Conservation (phyloP, 345 rosid genomes). For the Sonneratia alba region DNA sequence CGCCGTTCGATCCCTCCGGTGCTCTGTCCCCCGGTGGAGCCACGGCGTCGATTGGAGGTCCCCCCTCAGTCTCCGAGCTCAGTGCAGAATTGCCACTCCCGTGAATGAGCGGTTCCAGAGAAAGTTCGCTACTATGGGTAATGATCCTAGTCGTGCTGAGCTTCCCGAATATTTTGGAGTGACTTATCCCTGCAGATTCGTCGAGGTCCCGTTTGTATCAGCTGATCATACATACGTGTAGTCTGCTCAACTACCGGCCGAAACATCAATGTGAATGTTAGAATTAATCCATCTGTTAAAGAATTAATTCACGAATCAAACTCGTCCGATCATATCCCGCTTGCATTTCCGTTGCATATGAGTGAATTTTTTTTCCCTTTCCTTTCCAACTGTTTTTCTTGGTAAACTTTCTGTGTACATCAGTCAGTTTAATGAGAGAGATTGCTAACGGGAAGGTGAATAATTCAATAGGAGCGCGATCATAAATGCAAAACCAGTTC, state of each 20-base stretch:
- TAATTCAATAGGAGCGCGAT: no score
- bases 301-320: no score
- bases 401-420: no score
- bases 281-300: not conserved
- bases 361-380: not conserved
- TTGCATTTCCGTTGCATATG: not conserved
- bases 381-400: not conserved
- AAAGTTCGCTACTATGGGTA: constrained; percentile 56
- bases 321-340: not conserved
- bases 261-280: not conserved
- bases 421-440: no score
- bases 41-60: constrained; percentile 63
- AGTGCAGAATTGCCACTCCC: constrained; percentile 55
- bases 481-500: no score
- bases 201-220: not conserved
- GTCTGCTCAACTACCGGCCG: not conserved
- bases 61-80: constrained; percentile 48
- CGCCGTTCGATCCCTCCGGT: constrained; percentile 36
- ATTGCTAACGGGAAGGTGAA: no score
- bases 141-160: not conserved
- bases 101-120: not conserved
- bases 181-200: not conserved
- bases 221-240: not conserved
- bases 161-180: constrained; percentile 11
- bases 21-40: constrained; percentile 56